Evolutionary conservation across 2,329 filamentous ascomycete genomes (phyloP).

Genomic region (Verticillium longisporum): DNA sequence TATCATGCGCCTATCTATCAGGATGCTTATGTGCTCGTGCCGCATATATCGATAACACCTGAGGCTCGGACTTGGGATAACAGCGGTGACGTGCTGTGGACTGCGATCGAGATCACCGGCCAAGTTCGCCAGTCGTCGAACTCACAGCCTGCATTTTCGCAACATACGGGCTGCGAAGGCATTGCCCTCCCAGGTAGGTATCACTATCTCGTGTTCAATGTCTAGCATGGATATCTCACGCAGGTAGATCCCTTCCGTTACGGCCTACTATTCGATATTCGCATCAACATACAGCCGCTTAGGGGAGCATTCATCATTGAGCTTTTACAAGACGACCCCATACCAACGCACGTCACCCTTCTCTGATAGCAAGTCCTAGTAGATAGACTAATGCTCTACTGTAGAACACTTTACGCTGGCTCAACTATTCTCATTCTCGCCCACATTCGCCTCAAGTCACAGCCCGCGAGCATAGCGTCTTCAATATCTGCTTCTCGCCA

Average conservation of each 20-base stretch:
- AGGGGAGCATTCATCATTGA: slow-evolving; percentile 34
- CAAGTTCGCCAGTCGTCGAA: slow-evolving; percentile 21
- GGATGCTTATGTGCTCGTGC: slow-evolving; percentile 26
- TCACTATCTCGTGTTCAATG: not conserved
- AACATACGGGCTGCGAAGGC: not conserved
- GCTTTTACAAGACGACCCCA: slow-evolving; percentile 36
- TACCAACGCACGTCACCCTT: slow-evolving; percentile 30
- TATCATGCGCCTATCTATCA: not conserved
- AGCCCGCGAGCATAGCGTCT: slow-evolving; percentile 8
- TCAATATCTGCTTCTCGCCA: slow-evolving; percentile 13
- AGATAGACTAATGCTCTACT: not conserved
- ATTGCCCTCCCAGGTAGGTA: not conserved
- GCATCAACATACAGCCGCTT: slow-evolving; percentile 36
- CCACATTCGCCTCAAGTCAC: slow-evolving; percentile 29
- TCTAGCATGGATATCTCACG: not conserved
- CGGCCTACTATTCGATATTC: slow-evolving; percentile 42
- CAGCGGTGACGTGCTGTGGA: slow-evolving; percentile 33
- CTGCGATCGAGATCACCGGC: slow-evolving; percentile 39
- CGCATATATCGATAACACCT: slow-evolving; percentile 35
- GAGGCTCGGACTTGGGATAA: slow-evolving; percentile 28
- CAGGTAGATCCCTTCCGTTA: not conserved
- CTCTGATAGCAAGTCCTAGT: not conserved
- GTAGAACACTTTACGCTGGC: slow-evolving; percentile 33
- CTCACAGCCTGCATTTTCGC: not conserved
- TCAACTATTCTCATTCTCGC: slow-evolving; percentile 42